Evolutionary conservation across 2,329 filamentous ascomycete genomes (phyloP).

Genomic region (Hymenotorrendiella dingleyae): DNA sequence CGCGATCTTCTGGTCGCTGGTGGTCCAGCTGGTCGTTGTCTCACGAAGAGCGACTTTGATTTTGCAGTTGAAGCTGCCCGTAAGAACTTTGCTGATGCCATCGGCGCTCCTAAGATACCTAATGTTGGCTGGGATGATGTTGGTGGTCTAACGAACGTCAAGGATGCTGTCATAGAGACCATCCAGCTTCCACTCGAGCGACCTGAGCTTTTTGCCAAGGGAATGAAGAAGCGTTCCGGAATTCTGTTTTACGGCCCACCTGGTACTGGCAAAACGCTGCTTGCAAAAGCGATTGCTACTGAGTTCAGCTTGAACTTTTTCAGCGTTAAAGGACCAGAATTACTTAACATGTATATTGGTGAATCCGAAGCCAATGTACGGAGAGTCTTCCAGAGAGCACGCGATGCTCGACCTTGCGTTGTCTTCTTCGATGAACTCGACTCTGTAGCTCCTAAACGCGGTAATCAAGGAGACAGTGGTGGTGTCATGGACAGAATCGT

Average conservation of each 20-base stretch:
- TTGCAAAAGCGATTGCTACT: conserved; percentile 88
- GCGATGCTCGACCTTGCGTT: conserved; percentile 80
- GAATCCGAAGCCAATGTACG: conserved; percentile 90
- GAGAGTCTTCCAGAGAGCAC: conserved; percentile 78
- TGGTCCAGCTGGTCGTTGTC: conserved; percentile 68
- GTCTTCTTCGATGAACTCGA: conserved; percentile 94
- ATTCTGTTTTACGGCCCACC: conserved; percentile 90
- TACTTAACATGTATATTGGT: conserved; percentile 95
- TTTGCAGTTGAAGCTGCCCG: conserved; percentile 89
- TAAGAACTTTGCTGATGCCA: conserved; percentile 97
- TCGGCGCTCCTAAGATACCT: conserved; percentile 95
- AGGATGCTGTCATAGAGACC: conserved; percentile 94
- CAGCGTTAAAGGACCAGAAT: conserved; percentile 83
- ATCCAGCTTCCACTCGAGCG: conserved; percentile 89
- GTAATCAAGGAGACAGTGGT: conserved; percentile 93
- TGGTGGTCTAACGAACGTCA: conserved; percentile 86
- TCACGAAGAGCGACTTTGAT: conserved; percentile 82
- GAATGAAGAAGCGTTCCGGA: conserved; percentile 95
- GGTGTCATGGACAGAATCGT: conserved; percentile 99
- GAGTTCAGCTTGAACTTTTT: conserved; percentile 95
- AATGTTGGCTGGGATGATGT: conserved; percentile 97
- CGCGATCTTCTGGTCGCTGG: conserved; percentile 86
- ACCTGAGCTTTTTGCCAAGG: conserved; percentile 91
- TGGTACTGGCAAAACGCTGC: conserved; percentile 85
- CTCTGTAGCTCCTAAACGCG: conserved; percentile 90